Base-by-base conservation (phyloP, 768 basidiomycete species). In the Lactifluus pinguis region DNA sequence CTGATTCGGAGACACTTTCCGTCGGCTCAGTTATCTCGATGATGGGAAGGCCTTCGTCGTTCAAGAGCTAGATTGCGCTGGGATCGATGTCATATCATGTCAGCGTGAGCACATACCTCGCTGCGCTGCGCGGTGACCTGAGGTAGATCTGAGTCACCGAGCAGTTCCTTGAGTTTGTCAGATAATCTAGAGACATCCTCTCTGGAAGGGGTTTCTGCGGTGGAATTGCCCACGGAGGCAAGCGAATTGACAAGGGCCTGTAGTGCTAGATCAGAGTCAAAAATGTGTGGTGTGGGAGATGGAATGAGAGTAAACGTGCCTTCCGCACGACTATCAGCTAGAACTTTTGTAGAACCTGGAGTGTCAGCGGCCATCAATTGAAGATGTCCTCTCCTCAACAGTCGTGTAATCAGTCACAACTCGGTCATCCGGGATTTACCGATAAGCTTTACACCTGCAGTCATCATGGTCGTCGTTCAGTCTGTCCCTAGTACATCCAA, bases 31-130 rank as follows among this genome's bases (percentile, higher is more conserved):
- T 79, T 59, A 92, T 85, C 41, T 92, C 89, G 61, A 90, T 76
- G 63, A 92, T 85, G 11, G 89, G 89, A 42, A 88, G 79, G 3
- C 87, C 88, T 51, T 92, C 88, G 67, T 89, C 87, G 67, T 87
- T 87, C 44, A 86, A 66, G 55, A 85, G 75, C 88, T 90, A 67
- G 29, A 48, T 30, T 11, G 63, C 21, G 55, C 66, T 64, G 68
- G 30, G 63, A 55, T 62, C 69, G 66, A 60, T 66, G 62, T 50
- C 30, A 34, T 19, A 48, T 41, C 10, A 13, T 30, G 47, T 61
- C n/a, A 59, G 55, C 38, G 39, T 25, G 56, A 38, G 66, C 66
- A 74, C 80, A 66, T 76, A 87, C 88, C 81, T 88, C 80, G 60
- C 82, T 79, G 56, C 75, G 74, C 53, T 62, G 72, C 53, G 75